Percentiles rank a stretch among this genome's conserved stretches.
Evolutionary conservation across 2,329 filamentous ascomycete species (phyloP).

Genomic region (Blastomyces emzantsi): DNA sequence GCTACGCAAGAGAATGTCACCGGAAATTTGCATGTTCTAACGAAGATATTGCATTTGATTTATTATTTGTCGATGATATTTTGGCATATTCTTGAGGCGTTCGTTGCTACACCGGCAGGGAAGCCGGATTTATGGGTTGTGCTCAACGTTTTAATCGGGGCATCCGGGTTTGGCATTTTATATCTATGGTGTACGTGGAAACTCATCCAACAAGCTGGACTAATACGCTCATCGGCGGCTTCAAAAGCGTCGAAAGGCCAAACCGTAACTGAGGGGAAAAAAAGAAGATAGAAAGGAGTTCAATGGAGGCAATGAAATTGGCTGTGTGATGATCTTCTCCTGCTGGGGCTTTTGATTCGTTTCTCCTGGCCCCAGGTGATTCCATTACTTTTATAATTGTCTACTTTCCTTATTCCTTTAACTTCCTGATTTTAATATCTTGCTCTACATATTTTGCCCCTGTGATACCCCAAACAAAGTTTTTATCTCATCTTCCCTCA

Average conservation of each 20-base stretch:
- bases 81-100: slow-evolving; percentile 72
- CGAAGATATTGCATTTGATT: slow-evolving; percentile 61
- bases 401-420: neutral
- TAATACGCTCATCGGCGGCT: neutral
- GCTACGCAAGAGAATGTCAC: slow-evolving; percentile 32
- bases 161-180: slow-evolving; percentile 73
- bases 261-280: slow-evolving; percentile 8
- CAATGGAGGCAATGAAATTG: neutral
- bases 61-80: slow-evolving; percentile 70
- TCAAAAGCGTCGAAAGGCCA: neutral
- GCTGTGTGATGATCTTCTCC: neutral
- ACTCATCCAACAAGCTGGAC: slow-evolving; percentile 29
- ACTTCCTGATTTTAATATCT: neutral
- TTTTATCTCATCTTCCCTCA: neutral
- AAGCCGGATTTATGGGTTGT: slow-evolving; percentile 97
- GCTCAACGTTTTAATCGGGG: slow-evolving; percentile 76
- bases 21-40: slow-evolving; percentile 44
- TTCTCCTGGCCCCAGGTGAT: neutral
- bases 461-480: neutral
- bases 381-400: neutral
- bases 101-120: slow-evolving; percentile 55
- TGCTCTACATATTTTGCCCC: neutral
- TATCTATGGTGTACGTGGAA: slow-evolving; percentile 86
- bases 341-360: neutral
- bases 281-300: slow-evolving; percentile 7